Conservation (phyloP, 2,329 filamentous ascomycete genomes). For the Ophiostoma fasciatum region DNA sequence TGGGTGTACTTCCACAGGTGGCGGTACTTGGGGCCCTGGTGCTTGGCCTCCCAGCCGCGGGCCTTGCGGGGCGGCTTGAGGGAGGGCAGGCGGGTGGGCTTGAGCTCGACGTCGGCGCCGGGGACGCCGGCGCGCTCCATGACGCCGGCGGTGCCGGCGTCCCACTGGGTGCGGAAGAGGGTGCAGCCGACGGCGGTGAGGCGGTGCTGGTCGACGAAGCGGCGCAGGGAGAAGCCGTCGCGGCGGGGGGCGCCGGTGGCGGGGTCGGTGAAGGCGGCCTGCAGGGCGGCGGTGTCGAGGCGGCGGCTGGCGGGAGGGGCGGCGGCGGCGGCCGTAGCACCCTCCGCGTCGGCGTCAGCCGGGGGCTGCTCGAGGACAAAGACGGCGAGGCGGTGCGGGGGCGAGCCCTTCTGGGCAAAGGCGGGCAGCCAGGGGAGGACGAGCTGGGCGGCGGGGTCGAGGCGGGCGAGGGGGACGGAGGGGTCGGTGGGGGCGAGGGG, state of each 20-base stretch:
- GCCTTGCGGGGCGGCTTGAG: conserved; percentile 46
- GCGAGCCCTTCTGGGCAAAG: conserved; percentile 75
- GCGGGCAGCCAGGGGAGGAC: conserved; percentile 73
- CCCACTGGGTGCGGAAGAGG: conserved; percentile 82
- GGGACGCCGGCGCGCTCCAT: conserved; percentile 67
- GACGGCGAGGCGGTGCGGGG: conserved; percentile 78
- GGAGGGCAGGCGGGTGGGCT: conserved; percentile 59
- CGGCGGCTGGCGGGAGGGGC: background rate
- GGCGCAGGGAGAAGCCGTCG: conserved; percentile 60
- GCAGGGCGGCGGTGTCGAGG: conserved; percentile 44
- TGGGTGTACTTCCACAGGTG: conserved; percentile 51
- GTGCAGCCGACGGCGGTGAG: conserved; percentile 66
- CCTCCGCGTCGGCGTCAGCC: conserved; percentile 44
- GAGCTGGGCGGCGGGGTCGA: conserved; percentile 47
- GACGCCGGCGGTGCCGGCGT: conserved; percentile 71
- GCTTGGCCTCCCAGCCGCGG: conserved; percentile 52
- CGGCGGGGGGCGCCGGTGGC: conserved; percentile 21
- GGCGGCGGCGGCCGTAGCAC: conserved; percentile 25
- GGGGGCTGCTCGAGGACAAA: conserved; percentile 70
- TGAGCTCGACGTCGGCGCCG: conserved; percentile 72
- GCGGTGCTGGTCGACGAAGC: conserved; percentile 54
- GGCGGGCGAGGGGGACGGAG: conserved; percentile 48
- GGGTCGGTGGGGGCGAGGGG: conserved; percentile 37
- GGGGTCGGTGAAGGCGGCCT: conserved; percentile 27
- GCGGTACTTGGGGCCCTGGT: conserved; percentile 49